phyloP scores from a whole-genome alignment of 2,329 filamentous ascomycete species.

The Blastomyces parvus region DNA sequence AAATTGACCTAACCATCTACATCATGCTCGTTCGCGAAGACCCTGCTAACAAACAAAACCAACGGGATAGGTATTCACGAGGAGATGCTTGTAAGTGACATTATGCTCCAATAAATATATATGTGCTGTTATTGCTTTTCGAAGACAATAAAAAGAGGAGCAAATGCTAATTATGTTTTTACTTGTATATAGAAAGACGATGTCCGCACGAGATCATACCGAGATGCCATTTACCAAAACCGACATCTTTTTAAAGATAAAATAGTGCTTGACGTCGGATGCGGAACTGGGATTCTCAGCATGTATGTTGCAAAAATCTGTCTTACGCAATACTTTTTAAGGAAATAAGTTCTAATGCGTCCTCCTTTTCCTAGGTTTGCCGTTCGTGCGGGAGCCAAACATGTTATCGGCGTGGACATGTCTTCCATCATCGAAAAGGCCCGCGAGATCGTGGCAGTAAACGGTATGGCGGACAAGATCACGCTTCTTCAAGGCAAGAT shows the following conservation, averaged over 20 bases:
- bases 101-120: slow-evolving; percentile 12
- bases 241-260: slow-evolving; percentile 87
- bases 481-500: slow-evolving; percentile 98
- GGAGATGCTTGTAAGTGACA: slow-evolving; percentile 80
- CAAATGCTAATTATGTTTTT: neutral
- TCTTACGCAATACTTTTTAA: slow-evolving; percentile 10
- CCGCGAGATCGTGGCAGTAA: slow-evolving; percentile 81
- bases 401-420: slow-evolving; percentile 99
- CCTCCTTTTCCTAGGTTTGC: slow-evolving; percentile 63
- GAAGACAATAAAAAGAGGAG: neutral
- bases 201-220: slow-evolving; percentile 91
- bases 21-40: slow-evolving; percentile 19
- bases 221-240: slow-evolving; percentile 96
- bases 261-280: slow-evolving; percentile 93
- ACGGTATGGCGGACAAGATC: slow-evolving; percentile 91
- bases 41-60: slow-evolving; percentile 18
- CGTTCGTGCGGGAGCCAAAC: slow-evolving; percentile 89
- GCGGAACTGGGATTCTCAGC: slow-evolving; percentile 70
- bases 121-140: slow-evolving; percentile 14
- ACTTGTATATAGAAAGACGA: slow-evolving; percentile 71
- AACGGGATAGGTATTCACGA: slow-evolving; percentile 71
- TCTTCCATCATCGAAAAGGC: slow-evolving; percentile 99
- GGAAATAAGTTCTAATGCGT: slow-evolving; percentile 14
- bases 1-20: slow-evolving; percentile 30
- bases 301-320: slow-evolving; percentile 1